Evolutionary conservation across 176 grass and related monocot species (phyloP).

Genomic region (Ensete ventricosum): DNA sequence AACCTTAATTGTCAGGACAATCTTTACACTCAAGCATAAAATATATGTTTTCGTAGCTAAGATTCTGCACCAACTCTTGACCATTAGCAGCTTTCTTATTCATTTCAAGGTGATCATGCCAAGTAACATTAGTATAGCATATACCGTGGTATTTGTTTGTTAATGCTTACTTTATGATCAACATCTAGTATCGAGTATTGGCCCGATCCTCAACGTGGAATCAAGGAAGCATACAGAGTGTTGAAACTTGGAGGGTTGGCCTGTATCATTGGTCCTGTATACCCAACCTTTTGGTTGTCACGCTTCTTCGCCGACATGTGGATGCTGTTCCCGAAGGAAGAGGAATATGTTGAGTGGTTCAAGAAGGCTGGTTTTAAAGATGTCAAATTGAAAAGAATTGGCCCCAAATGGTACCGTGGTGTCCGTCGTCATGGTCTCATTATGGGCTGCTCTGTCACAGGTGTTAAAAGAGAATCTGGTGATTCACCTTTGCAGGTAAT

Average conservation of each 20-base stretch:
- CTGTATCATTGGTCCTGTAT: constrained; percentile 77
- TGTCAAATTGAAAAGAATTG: constrained; percentile 82
- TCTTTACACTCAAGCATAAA: too few species aligned
- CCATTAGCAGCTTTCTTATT: too few species aligned
- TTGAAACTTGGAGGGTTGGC: constrained; percentile 60
- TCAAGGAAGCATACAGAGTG: constrained; percentile 89
- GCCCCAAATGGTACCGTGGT: constrained; percentile 95
- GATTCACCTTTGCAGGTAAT: constrained; percentile 72
- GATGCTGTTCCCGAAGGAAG: constrained; percentile 98
- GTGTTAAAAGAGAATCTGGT: constrained; percentile 61
- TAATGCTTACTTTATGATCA: neutral
- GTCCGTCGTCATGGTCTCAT: constrained; percentile 89
- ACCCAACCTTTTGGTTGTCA: constrained; percentile 91
- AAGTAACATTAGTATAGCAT: neutral
- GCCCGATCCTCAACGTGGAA: constrained; percentile 88
- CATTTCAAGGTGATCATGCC: neutral
- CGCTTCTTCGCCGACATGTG: constrained; percentile 95
- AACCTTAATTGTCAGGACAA: too few species aligned
- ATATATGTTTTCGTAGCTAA: too few species aligned
- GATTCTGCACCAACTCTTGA: too few species aligned
- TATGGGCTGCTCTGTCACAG: constrained; percentile 88
- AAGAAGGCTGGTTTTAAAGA: constrained; percentile 83
- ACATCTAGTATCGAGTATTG: constrained; percentile 89
- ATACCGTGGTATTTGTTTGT: neutral
- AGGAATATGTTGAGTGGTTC: constrained; percentile 98